A percentile compares a stretch with the other conserved stretches of the same genome.
phyloP scores from a whole-genome alignment of 192 early-diverging fungal genomes.

The Umbelopsis sp. region DNA sequence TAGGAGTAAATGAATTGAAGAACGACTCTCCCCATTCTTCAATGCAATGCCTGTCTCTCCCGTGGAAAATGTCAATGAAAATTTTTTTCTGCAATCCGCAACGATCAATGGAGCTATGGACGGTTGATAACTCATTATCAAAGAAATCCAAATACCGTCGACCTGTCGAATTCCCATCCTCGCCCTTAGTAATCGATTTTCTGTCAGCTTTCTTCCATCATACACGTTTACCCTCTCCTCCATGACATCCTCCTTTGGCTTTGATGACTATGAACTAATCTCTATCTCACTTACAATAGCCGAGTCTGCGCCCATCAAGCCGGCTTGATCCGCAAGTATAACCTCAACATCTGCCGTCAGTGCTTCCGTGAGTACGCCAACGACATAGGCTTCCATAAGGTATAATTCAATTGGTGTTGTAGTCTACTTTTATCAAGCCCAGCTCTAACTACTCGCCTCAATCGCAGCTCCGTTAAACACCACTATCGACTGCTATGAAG shows the following conservation, averaged over 20 bases:
- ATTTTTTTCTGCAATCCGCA: too few relatives aligned
- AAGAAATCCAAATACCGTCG: too few relatives aligned
- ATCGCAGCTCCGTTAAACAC: neutral
- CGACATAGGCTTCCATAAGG: slow-evolving; percentile 99
- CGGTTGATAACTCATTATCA: too few relatives aligned
- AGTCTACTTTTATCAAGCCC: too few relatives aligned
- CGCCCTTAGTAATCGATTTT: too few relatives aligned
- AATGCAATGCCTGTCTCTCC: too few relatives aligned
- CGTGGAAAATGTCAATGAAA: too few relatives aligned
- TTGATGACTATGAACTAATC: neutral
- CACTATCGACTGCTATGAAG: neutral
- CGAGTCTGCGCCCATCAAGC: slow-evolving; percentile 99
- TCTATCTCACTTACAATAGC: slow-evolving; percentile 42
- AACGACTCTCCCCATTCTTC: too few relatives aligned
- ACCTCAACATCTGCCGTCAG: slow-evolving; percentile 98
- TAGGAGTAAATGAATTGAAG: too few relatives aligned
- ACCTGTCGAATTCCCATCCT: too few relatives aligned
- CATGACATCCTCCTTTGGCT: neutral
- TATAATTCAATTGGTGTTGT: slow-evolving; percentile 47
- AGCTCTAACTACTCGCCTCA: neutral
- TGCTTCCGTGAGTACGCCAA: slow-evolving; percentile 99
- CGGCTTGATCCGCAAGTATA: slow-evolving; percentile 99
- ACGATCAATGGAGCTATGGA: too few relatives aligned
- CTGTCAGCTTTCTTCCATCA: too few relatives aligned
- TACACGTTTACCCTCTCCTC: neutral